These are phyloP conservation scores for Apiotrichum akiyoshidainum DNA, from an alignment of 1,284 basidiomycete genomes.

Conservation along the genomic window DNA sequence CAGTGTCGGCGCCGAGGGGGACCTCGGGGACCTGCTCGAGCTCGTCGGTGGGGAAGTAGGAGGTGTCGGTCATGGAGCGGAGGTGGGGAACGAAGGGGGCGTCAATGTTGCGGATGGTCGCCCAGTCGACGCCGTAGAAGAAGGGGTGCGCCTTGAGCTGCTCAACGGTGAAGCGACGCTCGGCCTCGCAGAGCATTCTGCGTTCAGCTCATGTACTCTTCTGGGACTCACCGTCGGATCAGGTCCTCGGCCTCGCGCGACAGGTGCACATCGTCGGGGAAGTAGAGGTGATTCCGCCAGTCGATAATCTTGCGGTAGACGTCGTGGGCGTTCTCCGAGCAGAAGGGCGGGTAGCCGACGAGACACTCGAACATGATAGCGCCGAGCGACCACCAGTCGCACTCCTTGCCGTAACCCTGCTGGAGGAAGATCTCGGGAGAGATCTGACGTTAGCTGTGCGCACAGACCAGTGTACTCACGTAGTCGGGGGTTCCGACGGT, in stretches of 20 bases:
- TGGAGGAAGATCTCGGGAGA: conserved; percentile 97
- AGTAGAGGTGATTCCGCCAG: conserved; percentile 84
- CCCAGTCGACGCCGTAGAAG: conserved; percentile 97
- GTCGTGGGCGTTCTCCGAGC: conserved; percentile 94
- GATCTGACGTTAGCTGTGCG: conserved; percentile 55
- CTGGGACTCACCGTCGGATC: conserved; percentile 58
- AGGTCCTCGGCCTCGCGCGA: conserved; percentile 89
- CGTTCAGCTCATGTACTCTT: conserved; percentile 16
- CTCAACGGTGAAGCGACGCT: conserved; percentile 71
- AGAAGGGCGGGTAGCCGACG: conserved; percentile 96
- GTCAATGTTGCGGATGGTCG: conserved; percentile 82
- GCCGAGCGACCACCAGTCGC: conserved; percentile 96
- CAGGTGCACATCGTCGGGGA: conserved; percentile 95
- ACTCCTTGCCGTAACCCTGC: conserved; percentile 96
- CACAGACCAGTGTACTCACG: conserved; percentile 34
- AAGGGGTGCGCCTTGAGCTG: conserved; percentile 93
- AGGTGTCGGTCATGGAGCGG: conserved; percentile 79
- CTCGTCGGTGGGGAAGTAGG: conserved; percentile 96
- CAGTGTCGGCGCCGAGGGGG: conserved; percentile 58
- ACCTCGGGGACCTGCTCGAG: conserved; percentile 73
- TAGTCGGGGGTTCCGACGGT: conserved; percentile 99
- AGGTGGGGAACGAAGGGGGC: conserved; percentile 94
- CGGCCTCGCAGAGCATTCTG: conserved; percentile 75
- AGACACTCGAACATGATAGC: conserved; percentile 99
- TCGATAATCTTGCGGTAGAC: conserved; percentile 99